Evolutionary conservation across 2,329 filamentous ascomycete species (phyloP).

Genomic region (Penicillium sp.): DNA sequence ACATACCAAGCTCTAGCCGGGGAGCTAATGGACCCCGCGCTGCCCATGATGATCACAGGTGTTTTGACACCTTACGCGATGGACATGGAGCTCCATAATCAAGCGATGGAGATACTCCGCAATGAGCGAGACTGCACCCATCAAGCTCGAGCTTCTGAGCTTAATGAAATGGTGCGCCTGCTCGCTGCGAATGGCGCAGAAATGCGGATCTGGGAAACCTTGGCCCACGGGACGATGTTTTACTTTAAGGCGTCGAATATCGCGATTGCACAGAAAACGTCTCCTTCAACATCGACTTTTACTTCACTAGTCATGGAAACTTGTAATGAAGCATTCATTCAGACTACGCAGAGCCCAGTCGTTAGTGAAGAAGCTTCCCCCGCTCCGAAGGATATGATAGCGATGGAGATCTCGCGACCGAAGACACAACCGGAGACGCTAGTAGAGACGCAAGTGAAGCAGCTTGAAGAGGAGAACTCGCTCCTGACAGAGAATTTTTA

Average conservation of each 20-base stretch:
- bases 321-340: neutral
- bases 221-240: conserved; percentile 2
- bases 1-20: neutral
- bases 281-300: neutral
- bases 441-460: neutral
- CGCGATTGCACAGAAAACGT: neutral
- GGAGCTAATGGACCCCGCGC: neutral
- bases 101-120: neutral
- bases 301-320: neutral
- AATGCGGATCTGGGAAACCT: neutral
- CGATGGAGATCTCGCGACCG: neutral
- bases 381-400: neutral
- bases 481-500: neutral
- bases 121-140: neutral
- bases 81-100: neutral
- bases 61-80: conserved; percentile 1
- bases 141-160: neutral
- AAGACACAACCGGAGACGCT: no score
- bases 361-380: neutral
- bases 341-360: neutral
- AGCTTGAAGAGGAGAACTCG: neutral
- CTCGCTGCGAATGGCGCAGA: neutral
- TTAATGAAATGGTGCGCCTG: neutral
- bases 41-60: neutral
- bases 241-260: neutral